phyloP scores from a whole-genome alignment of 2,329 filamentous ascomycete species.

The Pseudogymnoascus sp. region DNA sequence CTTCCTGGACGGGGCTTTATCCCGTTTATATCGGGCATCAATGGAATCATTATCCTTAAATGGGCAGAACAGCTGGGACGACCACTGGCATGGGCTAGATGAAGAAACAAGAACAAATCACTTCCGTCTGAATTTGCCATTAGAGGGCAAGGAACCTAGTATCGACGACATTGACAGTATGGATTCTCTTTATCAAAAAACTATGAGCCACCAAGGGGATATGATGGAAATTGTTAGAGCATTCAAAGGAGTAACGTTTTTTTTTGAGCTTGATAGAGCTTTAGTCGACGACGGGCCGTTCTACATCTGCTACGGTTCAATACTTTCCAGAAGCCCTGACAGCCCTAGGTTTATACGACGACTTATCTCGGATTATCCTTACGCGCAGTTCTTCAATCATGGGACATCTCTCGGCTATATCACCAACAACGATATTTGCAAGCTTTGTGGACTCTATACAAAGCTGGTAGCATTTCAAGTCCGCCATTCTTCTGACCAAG shows the following conservation, averaged over 20 bases:
- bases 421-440: slow-evolving; percentile 17
- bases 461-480: slow-evolving; percentile 19
- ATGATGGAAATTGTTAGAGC: slow-evolving; percentile 14
- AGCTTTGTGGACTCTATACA: slow-evolving; percentile 16
- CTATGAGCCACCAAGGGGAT: slow-evolving; percentile 13
- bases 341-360: slow-evolving; percentile 15
- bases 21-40: slow-evolving; percentile 19
- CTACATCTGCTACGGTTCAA: slow-evolving; percentile 18
- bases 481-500: slow-evolving; percentile 15
- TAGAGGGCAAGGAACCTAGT: slow-evolving; percentile 16
- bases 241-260: slow-evolving; percentile 20
- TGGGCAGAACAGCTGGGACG: slow-evolving; percentile 19
- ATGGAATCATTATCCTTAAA: slow-evolving; percentile 21
- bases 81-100: slow-evolving; percentile 19
- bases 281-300: slow-evolving; percentile 10
- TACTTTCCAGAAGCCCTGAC: slow-evolving; percentile 19
- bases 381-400: slow-evolving; percentile 14
- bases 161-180: slow-evolving; percentile 20
- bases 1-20: slow-evolving; percentile 15
- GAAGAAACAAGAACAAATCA: slow-evolving; percentile 17
- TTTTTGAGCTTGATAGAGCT: slow-evolving; percentile 19
- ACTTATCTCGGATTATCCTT: slow-evolving; percentile 13
- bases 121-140: slow-evolving; percentile 21
- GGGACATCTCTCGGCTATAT: slow-evolving; percentile 15
- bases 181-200: slow-evolving; percentile 14